Base-by-base conservation (phyloP, 1,139 yeast species). In the Protomyces gravidus region DNA sequence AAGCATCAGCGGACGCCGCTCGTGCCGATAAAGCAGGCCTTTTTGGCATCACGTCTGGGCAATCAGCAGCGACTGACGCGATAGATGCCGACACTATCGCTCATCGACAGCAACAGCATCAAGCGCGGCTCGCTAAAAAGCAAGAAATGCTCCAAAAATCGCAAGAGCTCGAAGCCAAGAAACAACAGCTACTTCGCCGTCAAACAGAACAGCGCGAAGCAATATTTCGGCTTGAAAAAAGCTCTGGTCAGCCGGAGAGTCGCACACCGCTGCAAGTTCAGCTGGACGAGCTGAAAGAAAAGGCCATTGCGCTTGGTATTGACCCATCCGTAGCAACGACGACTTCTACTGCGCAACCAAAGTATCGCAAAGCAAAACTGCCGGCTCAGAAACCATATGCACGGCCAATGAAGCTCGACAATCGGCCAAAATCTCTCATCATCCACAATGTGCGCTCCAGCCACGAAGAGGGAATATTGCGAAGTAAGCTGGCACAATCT, bases 41-140 rank as follows among this genome's bases (percentile, higher is more conserved):
- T n/a, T n/a, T n/a, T n/a, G n/a, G n/a, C n/a, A n/a, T n/a, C n/a
- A n/a, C n/a, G n/a, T n/a, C n/a, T n/a, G n/a, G n/a, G n/a, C n/a
- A n/a, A n/a, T n/a, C n/a, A n/a, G n/a, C n/a, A n/a, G n/a, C n/a
- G n/a, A n/a, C n/a, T n/a, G n/a, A n/a, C n/a, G n/a, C n/a, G n/a
- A n/a, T n/a, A n/a, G n/a, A n/a, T n/a, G n/a, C n/a, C n/a, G n/a
- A n/a, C n/a, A n/a, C n/a, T n/a, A n/a, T n/a, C n/a, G 74, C 72
- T 59, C 73, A 71, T 61, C 47, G 47, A 19, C 81, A 78, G 66
- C 68, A 67, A 62, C 75, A 70, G 63, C 76, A 75, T 67, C 78
- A 76, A 63, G 75, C 70, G 62, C 73, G 75, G 63, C 69, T 70
- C 62, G 69, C 67, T 26, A 71, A 72, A 65, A 71, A 72, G 63